Percentiles rank a stretch among this genome's conserved stretches.
These are phyloP conservation scores for Papilionanthe hybrid DNA, from an alignment of 116 monocot species.

Conservation along the genomic window DNA sequence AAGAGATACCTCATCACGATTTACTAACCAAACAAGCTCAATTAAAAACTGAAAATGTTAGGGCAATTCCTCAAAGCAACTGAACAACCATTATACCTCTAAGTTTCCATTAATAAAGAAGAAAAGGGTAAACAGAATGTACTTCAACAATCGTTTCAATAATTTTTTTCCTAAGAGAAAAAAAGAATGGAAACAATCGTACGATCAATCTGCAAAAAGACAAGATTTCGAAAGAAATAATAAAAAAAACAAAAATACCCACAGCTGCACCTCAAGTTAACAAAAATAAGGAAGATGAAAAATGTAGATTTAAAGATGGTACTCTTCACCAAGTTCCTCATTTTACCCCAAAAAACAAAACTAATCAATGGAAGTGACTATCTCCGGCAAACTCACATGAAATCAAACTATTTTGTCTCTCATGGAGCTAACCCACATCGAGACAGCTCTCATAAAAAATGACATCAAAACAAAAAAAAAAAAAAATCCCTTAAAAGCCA, in stretches of 20 bases:
- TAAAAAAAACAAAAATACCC: background rate
- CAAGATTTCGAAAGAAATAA: conserved; percentile 5
- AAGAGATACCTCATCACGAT: background rate
- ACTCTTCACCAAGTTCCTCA: conserved; percentile 12
- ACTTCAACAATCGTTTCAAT: background rate
- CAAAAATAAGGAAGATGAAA: conserved; percentile 7
- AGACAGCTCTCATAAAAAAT: background rate
- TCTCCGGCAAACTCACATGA: conserved; percentile 9
- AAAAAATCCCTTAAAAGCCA: background rate
- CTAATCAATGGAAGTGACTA: conserved; percentile 5
- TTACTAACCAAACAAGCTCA: too few species aligned
- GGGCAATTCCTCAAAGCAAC: background rate
- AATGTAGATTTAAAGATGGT: background rate
- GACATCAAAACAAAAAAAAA: background rate
- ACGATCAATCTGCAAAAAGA: background rate
- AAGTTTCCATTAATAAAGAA: background rate
- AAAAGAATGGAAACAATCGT: background rate
- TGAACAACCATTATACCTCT: background rate
- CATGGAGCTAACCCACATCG: background rate
- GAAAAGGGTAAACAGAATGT: background rate
- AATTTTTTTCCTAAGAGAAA: background rate
- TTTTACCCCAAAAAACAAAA: background rate
- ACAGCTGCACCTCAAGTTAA: background rate
- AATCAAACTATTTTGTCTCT: background rate
- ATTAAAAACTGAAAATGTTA: background rate